Base-by-base conservation (phyloP, 2,329 filamentous ascomycete species). In the Podosphaera xanthii region DNA sequence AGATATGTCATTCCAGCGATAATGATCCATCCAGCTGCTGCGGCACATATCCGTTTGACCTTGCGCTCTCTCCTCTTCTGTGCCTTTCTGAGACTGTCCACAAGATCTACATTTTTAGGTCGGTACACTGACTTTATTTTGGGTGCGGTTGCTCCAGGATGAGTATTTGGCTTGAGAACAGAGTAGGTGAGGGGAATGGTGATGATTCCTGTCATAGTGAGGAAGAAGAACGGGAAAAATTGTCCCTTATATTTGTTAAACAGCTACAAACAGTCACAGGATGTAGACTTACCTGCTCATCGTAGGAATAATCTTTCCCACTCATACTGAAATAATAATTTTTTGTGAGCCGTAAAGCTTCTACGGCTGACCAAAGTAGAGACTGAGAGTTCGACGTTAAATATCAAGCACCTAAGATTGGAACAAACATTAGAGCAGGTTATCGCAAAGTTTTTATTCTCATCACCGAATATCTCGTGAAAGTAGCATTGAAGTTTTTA, bases 211-310 rank as follows among this genome's bases (percentile, higher is more conserved):
- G 85, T 82, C 68, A 97, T 78, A 50, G 90, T 96, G 70, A 96
- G 83, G 73, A 97, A 84, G 77, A 98, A 98, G 80, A 94, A 95
- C 65, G 94, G 92, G 77, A 96, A 98, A 77, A 96, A 96, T 80
- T 96, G 87, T 67, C 89, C 90, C 81, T 92, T 61, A 42, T 38
- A 57, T 9, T 38, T 34, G 48, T 65, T 62, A 67, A 63, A 42
- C 58, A 55, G 2, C 44, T 53, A 48, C 8, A 6, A 34, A 35
- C 4, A 8, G 49, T 22, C 58, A 42, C 14, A 50, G 31, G 42
- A 34, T 6, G 33, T 58, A 42, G 54, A 30, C 72, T 63, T 70
- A 85, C 84, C 81, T 92, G 82, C 70, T 95, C 87, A 79, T 98
- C 92, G 76, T 98, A 98, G 68, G 87, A 94, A 78, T 98, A 98